Evolutionary conservation across 345 rosid genomes (phyloP), one percentile per base, ranked within the genome.

Genomic region (Linum lewisii): DNA sequence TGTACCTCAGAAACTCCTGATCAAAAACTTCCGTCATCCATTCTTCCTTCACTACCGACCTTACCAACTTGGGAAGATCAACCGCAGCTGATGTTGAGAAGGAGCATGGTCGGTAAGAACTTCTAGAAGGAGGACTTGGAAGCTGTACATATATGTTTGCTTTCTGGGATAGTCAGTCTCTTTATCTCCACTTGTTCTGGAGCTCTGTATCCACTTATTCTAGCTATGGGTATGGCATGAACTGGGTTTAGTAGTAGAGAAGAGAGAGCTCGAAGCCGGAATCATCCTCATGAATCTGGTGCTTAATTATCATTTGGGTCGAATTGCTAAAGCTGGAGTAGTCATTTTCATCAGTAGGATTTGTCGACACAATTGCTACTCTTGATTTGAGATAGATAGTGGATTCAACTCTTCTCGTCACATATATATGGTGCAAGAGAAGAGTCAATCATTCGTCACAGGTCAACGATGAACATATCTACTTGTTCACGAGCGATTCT

Each of bases 21-120:
- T 92, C 98, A 66, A 92, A 92, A 66, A 92, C 96, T 75, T 92
- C 98, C 5, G 95, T 90, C 14, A 96, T 92, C 96, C 96, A 88
- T 71, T 88, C 98, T 72, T 92, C 96, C 77, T 82, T 92, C 37
- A 92, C 96, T 24, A 92, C 95, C 1, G 96, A 92, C 65, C 87
- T 70, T 37, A 92, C 98, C 98, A 96, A 88, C 54, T 79, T 92
- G 0, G 96, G 95, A 55, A 92, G 85, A 66, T 92, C 98, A 53
- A 78, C 78, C 0, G 72, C 22, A 18, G 8, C 54, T n/a, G n/a
- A n/a, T n/a, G n/a, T n/a, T n/a, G n/a, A 0, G 96, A 81, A 0
- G 92, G 96, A 44, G 88, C 81, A 65, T 78, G 82, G 34, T 96
- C 98, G 0, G 96, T 92, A 11, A 92, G 88, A 63, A 88, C 90